Conservation (phyloP, 192 early-diverging fungal genomes). For the Coemansia sp. region DNA sequence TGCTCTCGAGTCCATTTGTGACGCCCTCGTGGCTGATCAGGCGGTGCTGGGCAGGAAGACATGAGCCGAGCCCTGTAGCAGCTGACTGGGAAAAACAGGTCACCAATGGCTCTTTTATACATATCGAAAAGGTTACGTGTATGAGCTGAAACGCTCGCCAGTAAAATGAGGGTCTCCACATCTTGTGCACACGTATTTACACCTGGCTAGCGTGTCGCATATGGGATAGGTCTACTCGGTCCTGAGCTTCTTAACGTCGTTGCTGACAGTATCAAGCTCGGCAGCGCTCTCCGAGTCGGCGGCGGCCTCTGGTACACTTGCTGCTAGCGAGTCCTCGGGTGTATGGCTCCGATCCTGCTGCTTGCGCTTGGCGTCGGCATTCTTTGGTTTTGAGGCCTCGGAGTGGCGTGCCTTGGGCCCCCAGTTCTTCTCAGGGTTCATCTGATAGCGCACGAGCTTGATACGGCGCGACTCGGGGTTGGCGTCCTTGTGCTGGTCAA, state of each 20-base stretch:
- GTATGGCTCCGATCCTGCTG: constrained; percentile 1
- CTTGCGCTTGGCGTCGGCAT: constrained; percentile 30
- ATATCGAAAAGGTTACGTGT: background rate
- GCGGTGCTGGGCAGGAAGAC: background rate
- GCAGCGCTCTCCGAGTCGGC: constrained; percentile 10
- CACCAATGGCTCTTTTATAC: background rate
- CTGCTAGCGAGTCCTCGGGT: background rate
- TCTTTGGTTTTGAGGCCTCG: constrained; percentile 21
- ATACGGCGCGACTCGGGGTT: constrained; percentile 72
- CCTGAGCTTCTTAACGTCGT: constrained; percentile 27
- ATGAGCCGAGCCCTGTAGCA: background rate
- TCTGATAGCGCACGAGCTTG: constrained; percentile 89
- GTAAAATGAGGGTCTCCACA: background rate
- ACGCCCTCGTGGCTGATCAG: constrained; percentile 1
- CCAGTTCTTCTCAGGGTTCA: constrained; percentile 96
- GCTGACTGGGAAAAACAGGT: background rate
- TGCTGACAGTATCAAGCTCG: constrained; percentile 10
- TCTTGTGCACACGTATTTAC: background rate
- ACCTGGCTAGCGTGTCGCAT: background rate
- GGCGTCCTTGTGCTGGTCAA: constrained; percentile 68
- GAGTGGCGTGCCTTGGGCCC: constrained; percentile 84
- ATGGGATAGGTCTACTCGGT: constrained; percentile 9
- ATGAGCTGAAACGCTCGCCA: background rate
- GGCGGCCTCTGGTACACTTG: background rate
- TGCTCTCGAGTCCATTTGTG: constrained; percentile 38